Percentiles rank a stretch among this genome's conserved stretches.
phyloP scores from a whole-genome alignment of 2,329 filamentous ascomycete genomes.

The Sarocladium kiliense region DNA sequence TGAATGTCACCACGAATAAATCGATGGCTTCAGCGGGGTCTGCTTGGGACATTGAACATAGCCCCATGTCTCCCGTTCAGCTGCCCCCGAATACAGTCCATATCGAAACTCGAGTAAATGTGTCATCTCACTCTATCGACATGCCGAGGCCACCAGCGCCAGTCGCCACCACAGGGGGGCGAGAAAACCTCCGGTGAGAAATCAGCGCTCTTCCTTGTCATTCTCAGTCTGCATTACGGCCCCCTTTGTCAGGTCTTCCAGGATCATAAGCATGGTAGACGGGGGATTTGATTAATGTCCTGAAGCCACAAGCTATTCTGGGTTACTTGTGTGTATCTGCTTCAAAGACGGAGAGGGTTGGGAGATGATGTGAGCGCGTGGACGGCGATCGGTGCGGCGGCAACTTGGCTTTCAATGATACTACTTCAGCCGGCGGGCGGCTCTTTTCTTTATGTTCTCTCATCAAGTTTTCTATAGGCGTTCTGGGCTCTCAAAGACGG shows the following conservation, averaged over 20 bases:
- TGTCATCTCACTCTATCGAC: not conserved
- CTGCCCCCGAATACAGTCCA: not conserved
- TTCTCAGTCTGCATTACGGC: not conserved
- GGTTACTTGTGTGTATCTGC: no score
- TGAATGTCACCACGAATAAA: not conserved
- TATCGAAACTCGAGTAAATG: not conserved
- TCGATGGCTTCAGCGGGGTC: not conserved
- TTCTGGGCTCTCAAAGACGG: no score
- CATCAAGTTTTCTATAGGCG: no score
- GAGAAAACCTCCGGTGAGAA: constrained; percentile 2
- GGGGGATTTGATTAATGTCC: not conserved
- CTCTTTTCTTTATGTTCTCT: no score
- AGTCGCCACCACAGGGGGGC: not conserved
- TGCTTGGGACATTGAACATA: constrained; percentile 3
- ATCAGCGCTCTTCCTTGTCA: not conserved
- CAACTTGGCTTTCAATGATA: no score
- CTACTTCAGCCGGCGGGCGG: no score
- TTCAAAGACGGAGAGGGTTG: no score
- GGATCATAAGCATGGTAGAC: not conserved
- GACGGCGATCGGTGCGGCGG: no score
- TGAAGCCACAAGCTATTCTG: no score
- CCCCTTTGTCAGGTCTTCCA: not conserved
- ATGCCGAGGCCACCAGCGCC: not conserved
- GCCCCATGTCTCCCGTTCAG: not conserved
- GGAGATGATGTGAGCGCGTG: no score